phyloP scores from a whole-genome alignment of 108 stramenopile genomes.

The Skeletonema grethae region DNA sequence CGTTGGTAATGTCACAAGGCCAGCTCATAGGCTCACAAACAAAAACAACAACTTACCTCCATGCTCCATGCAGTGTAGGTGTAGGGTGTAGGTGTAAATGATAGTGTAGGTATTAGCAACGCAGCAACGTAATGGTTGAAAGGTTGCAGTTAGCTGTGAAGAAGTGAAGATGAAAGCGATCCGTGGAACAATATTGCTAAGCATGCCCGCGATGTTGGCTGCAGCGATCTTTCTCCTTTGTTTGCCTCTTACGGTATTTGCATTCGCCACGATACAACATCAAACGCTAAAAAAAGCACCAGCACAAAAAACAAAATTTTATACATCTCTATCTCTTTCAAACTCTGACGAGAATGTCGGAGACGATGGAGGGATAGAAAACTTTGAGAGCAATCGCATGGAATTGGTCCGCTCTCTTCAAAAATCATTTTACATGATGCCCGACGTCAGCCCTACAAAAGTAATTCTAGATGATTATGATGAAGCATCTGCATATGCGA shows the following conservation, averaged over 20 bases:
- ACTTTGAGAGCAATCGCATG: constrained; percentile 34
- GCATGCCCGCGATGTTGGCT: background rate
- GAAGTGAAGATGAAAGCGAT: no score
- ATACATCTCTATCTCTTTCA: background rate
- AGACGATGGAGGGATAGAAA: constrained; percentile 1
- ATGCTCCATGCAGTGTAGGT: no score
- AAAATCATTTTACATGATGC: constrained; percentile 34
- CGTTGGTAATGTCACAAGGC: no score
- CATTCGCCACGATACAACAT: background rate
- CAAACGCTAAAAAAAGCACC: background rate
- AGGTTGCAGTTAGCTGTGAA: no score
- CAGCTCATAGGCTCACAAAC: no score
- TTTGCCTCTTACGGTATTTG: background rate
- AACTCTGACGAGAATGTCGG: constrained; percentile 6
- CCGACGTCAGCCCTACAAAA: background rate
- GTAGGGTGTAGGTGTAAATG: no score
- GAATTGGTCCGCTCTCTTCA: constrained; percentile 40
- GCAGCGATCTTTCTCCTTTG: background rate
- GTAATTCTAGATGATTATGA: constrained; percentile 1
- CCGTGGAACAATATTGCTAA: background rate
- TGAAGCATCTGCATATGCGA: background rate
- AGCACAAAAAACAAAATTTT: background rate
- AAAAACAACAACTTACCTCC: no score
- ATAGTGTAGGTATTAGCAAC: no score
- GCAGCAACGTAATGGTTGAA: no score